phyloP scores from a whole-genome alignment of 2,329 filamentous ascomycete genomes.

The Pestalotiopsis sp. region DNA sequence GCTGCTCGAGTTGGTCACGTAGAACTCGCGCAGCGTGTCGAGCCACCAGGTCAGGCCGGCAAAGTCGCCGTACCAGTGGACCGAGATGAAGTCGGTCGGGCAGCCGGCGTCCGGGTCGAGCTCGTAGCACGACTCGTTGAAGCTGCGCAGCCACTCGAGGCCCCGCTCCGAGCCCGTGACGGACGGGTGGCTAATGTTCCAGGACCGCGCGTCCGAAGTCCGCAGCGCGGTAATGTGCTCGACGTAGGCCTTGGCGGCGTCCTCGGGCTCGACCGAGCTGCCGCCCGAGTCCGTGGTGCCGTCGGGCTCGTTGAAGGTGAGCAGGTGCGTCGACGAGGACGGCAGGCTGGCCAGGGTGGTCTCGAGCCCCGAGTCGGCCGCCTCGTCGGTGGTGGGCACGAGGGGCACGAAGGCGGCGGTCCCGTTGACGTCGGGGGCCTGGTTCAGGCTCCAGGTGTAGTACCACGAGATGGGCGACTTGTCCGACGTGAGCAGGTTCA shows the following conservation, averaged over 20 bases:
- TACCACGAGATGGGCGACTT: conserved; percentile 43
- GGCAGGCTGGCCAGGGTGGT: conserved; percentile 30
- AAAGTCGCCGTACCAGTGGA: conserved; percentile 43
- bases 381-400: conserved; percentile 37
- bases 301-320: conserved; percentile 45
- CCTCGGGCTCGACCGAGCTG: conserved; percentile 37
- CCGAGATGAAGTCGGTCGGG: conserved; percentile 41
- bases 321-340: conserved; percentile 36
- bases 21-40: conserved; percentile 35
- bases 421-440: conserved; percentile 21
- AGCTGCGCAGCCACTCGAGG: conserved; percentile 39
- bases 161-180: conserved; percentile 41
- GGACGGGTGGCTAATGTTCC: conserved; percentile 42
- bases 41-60: conserved; percentile 37
- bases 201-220: conserved; percentile 21
- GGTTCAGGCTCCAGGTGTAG: conserved; percentile 39
- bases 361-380: conserved; percentile 26
- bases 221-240: conserved; percentile 37
- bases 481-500: conserved; percentile 34
- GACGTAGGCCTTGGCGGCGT: conserved; percentile 40
- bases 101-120: conserved; percentile 36
- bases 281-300: conserved; percentile 40
- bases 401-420: conserved; percentile 39
- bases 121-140: conserved; percentile 41
- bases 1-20: conserved; percentile 26